Evolutionary conservation across 2,329 filamentous ascomycete species (phyloP).

Genomic region (Talaromyces sp.): DNA sequence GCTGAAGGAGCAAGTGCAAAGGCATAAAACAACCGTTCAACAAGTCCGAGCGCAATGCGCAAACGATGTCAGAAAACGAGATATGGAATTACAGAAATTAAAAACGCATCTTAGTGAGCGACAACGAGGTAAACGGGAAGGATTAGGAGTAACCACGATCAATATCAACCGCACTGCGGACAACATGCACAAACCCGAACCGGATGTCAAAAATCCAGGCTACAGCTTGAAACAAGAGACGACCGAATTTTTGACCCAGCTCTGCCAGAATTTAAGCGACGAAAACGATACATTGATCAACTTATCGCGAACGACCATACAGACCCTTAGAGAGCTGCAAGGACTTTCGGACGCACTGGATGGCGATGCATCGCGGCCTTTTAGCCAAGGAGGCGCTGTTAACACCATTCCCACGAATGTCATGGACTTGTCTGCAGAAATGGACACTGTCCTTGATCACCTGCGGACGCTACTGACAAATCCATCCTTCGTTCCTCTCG

Average conservation of each 20-base stretch:
- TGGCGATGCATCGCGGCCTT: slow-evolving; percentile 25
- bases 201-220: slow-evolving; percentile 52
- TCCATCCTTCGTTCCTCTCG: slow-evolving; percentile 90
- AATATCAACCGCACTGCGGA: slow-evolving; percentile 43
- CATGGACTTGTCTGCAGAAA: slow-evolving; percentile 66
- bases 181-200: slow-evolving; percentile 31
- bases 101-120: slow-evolving; percentile 79
- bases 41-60: slow-evolving; percentile 84
- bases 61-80: slow-evolving; percentile 85
- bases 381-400: slow-evolving; percentile 27
- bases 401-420: slow-evolving; percentile 57
- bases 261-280: slow-evolving; percentile 79
- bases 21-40: slow-evolving; percentile 72
- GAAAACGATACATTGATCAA: slow-evolving; percentile 82
- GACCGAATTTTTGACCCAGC: slow-evolving; percentile 80
- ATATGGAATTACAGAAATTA: slow-evolving; percentile 80
- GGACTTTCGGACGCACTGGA: slow-evolving; percentile 42
- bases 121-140: slow-evolving; percentile 58
- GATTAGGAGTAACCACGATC: slow-evolving; percentile 48
- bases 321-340: slow-evolving; percentile 62
- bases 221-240: slow-evolving; percentile 81
- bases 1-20: slow-evolving; percentile 79
- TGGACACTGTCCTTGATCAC: slow-evolving; percentile 75
- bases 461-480: slow-evolving; percentile 84
- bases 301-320: slow-evolving; percentile 68